Conservation (phyloP, 2,329 filamentous ascomycete genomes). For the Fusarium algeriense region DNA sequence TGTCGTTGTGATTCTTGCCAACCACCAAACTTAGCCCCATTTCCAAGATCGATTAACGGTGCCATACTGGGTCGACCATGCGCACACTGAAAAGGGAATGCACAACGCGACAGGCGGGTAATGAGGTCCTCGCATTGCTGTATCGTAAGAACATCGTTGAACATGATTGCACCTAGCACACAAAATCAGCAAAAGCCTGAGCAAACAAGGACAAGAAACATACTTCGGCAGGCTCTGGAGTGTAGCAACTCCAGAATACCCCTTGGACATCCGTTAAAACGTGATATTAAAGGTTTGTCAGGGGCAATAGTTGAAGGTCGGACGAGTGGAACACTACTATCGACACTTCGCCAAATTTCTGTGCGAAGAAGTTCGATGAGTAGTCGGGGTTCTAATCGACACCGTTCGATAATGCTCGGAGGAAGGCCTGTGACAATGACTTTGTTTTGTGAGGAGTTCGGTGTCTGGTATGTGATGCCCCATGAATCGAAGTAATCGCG, state of each 20-base stretch:
- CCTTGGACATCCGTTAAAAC: slow-evolving; percentile 77
- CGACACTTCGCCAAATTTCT: slow-evolving; percentile 77
- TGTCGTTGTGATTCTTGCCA: slow-evolving; percentile 43
- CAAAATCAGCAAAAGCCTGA: slow-evolving; percentile 14
- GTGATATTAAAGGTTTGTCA: slow-evolving; percentile 66
- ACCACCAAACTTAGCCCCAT: slow-evolving; percentile 40
- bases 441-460: slow-evolving; percentile 44
- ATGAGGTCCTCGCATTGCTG: slow-evolving; percentile 72
- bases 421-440: slow-evolving; percentile 73
- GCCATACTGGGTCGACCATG: slow-evolving; percentile 79
- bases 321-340: slow-evolving; percentile 50
- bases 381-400: slow-evolving; percentile 76
- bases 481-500: slow-evolving; percentile 73
- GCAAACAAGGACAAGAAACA: slow-evolving; percentile 21
- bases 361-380: slow-evolving; percentile 79
- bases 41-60: slow-evolving; percentile 67
- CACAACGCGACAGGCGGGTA: slow-evolving; percentile 67
- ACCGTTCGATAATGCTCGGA: slow-evolving; percentile 79
- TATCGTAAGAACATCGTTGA: slow-evolving; percentile 75
- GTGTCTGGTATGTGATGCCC: slow-evolving; percentile 75
- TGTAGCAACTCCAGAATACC: slow-evolving; percentile 82
- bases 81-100: slow-evolving; percentile 85
- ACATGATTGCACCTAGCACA: slow-evolving; percentile 77
- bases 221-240: slow-evolving; percentile 80
- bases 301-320: slow-evolving; percentile 3